Base-by-base conservation (phyloP, 2,329 filamentous ascomycete species). In the Xylariales sp. region DNA sequence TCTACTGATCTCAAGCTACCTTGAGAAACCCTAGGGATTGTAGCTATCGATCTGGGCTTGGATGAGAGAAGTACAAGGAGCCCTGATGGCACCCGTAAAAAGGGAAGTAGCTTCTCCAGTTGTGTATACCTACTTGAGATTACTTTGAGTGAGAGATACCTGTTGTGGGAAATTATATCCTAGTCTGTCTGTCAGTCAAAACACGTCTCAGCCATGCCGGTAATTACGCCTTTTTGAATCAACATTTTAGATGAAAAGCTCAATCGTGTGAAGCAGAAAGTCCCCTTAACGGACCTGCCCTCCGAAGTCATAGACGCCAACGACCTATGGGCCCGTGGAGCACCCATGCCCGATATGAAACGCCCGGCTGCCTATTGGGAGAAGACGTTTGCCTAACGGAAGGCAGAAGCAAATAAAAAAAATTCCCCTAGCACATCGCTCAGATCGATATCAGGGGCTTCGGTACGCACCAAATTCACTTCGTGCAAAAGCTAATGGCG, bases 381-480 rank as follows among this genome's bases (percentile, higher is more conserved):
- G 28, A 61, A 71, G 4, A 80, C 73, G 54, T 64, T 55, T 46
- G 73, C 84, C 56, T 86, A 81, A 82, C 69, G 77, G 21, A 62
- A 64, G 25, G 69, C 71, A 15, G 82, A 86, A 57, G 59, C 65
- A 5, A 68, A 33, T 56, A 86, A 8, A 86, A 86, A 53, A 45
- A 69, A 20, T 58, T 83, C 4, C 74, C 78, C 0, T 79, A 86
- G 37, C 84, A 71, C 59, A 69, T 63, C 2, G 74, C 73, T 0
- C 54, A 52, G 2, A 63, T 86, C 6, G 49, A 64, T 0, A 70
- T 83, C 0, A 68, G 77, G 9, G 78, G 74, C 0, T 84, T 82
- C 49, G 79, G 45, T 14, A 63, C 69, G 0, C 54, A 84, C 36
- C 66, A 80, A 24, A 65, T 86, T 3, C 83, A 87, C 60, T 84